These are phyloP conservation scores for Colletotrichum brevisporum DNA, from an alignment of 2,329 filamentous ascomycete genomes.

Conservation along the genomic window DNA sequence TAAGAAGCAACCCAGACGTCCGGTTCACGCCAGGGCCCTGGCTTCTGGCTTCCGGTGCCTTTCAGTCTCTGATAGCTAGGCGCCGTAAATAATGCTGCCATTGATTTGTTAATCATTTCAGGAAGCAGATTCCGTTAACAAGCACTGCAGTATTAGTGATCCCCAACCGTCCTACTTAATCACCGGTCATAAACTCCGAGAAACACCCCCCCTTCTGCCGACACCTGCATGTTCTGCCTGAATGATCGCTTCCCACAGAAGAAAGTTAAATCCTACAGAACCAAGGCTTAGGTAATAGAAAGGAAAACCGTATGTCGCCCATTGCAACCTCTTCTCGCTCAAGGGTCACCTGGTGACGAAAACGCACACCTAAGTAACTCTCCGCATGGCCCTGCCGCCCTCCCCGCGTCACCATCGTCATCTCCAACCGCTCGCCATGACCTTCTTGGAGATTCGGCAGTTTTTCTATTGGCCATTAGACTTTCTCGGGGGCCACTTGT, in stretches of 20 bases:
- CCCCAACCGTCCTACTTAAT: no score
- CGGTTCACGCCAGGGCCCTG: no score
- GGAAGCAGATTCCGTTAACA: no score
- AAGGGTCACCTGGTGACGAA: constrained; percentile 17
- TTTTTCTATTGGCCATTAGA: constrained; percentile 23
- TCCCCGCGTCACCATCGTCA: no score
- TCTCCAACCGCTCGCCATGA: neutral
- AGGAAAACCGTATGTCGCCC: neutral
- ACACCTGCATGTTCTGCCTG: neutral
- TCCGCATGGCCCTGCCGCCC: constrained; percentile 14
- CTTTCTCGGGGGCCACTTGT: constrained; percentile 20
- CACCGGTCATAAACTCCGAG: no score
- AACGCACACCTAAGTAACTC: constrained; percentile 11
- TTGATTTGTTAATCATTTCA: no score
- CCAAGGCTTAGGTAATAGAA: neutral
- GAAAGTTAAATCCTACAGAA: neutral
- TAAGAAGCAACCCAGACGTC: no score
- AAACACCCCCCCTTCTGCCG: neutral
- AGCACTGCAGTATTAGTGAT: no score
- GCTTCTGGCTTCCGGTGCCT: no score
- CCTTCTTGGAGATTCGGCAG: constrained; percentile 31
- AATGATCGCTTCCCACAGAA: neutral
- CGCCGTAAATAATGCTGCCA: no score
- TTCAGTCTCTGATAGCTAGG: no score
- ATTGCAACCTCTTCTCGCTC: neutral